These are phyloP conservation scores for Phaeotremella fagi DNA, from an alignment of 768 basidiomycete genomes.

Conservation along the genomic window DNA sequence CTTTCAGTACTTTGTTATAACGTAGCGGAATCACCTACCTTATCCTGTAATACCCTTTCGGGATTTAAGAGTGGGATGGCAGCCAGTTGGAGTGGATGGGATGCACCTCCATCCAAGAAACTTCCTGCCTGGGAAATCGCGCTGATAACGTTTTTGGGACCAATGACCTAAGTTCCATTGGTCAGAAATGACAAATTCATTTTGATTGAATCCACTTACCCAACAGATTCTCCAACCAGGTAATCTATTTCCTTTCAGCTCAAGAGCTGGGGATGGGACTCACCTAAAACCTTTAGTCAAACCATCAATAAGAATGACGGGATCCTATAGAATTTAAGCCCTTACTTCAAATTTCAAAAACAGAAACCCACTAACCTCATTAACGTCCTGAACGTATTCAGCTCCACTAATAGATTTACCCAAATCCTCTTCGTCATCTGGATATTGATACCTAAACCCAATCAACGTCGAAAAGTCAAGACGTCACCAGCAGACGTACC, in stretches of 20 bases:
- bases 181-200: too few species aligned
- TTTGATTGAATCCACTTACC: slow-evolving; percentile 52
- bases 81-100: slow-evolving; percentile 88
- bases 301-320: slow-evolving; percentile 81
- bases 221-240: slow-evolving; percentile 88
- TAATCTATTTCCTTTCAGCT: slow-evolving; percentile 42
- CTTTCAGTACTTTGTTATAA: too few species aligned
- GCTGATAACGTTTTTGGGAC: slow-evolving; percentile 79
- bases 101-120: slow-evolving; percentile 91
- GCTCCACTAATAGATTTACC: slow-evolving; percentile 80
- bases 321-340: slow-evolving; percentile 54
- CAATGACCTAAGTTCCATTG: slow-evolving; percentile 59
- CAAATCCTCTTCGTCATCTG: slow-evolving; percentile 65
- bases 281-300: slow-evolving; percentile 86
- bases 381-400: slow-evolving; percentile 77
- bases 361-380: slow-evolving; percentile 53
- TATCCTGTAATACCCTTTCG: slow-evolving; percentile 63
- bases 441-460: slow-evolving; percentile 66
- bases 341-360: not conserved
- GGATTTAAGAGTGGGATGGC: slow-evolving; percentile 79
- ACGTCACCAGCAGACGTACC: slow-evolving; percentile 49
- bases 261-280: not conserved
- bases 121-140: slow-evolving; percentile 91
- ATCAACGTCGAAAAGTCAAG: not conserved
- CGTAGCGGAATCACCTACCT: slow-evolving; percentile 52